Evolutionary conservation across 1,139 yeast genomes (phyloP).

Genomic region (Geotrichum aggregatum): DNA sequence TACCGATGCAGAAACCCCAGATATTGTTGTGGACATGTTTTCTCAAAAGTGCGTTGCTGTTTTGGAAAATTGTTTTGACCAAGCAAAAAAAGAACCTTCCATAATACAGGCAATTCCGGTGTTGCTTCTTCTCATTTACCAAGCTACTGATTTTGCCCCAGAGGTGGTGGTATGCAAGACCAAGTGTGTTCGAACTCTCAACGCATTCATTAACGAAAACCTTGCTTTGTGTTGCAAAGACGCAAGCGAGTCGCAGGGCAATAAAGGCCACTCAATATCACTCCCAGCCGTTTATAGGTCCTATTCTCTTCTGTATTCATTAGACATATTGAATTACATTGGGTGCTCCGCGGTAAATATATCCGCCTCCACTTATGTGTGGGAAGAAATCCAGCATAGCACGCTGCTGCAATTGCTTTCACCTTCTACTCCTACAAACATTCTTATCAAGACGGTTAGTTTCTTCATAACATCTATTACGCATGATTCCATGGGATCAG

Average conservation of each 20-base stretch:
- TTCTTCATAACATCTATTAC: conserved; percentile 1
- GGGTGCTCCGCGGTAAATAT: not conserved
- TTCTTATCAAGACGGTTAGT: not conserved
- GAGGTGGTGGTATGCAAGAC: conserved; percentile 43
- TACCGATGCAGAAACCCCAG: not conserved
- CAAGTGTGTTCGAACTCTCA: not conserved
- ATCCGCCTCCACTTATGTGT: not conserved
- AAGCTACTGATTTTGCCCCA: conserved; percentile 53
- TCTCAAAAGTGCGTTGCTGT: not conserved
- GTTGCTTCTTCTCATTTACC: conserved; percentile 50
- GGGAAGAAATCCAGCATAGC: not conserved
- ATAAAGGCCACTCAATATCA: conserved; percentile 7
- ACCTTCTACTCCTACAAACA: not conserved
- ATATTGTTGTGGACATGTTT: not conserved
- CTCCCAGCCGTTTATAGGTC: conserved; percentile 28
- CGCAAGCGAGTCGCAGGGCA: not conserved
- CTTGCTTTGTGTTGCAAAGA: not conserved
- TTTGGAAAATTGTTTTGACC: not conserved
- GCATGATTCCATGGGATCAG: not conserved
- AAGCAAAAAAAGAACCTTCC: not conserved
- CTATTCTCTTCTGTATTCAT: conserved; percentile 47
- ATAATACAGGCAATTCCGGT: conserved; percentile 48
- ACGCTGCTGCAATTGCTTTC: not conserved
- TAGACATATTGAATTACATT: conserved; percentile 51
- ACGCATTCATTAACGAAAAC: not conserved